phyloP scores from a whole-genome alignment of 2,329 filamentous ascomycete species.

The Penicillium sp. region DNA sequence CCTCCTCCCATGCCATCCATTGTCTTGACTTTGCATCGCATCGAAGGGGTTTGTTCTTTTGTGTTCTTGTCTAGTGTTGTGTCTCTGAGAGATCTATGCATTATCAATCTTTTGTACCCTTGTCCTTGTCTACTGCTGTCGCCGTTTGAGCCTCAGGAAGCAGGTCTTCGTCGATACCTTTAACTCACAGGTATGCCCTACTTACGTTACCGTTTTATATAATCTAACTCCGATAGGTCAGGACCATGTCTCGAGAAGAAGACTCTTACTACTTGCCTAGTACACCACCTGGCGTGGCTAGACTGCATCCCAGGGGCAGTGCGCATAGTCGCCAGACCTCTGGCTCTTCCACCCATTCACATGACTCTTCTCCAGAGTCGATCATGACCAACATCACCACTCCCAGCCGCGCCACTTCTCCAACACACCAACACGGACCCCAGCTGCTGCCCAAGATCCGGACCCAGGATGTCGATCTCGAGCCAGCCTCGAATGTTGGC shows the following conservation, averaged over 20 bases:
- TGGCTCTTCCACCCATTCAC: slow-evolving; percentile 62
- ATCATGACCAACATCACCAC: slow-evolving; percentile 66
- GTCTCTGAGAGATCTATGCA: background rate
- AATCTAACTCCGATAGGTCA: background rate
- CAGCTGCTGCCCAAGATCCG: slow-evolving; percentile 81
- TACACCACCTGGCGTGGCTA: slow-evolving; percentile 39
- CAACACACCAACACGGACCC: slow-evolving; percentile 70
- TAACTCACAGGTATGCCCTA: background rate
- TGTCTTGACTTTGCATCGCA: slow-evolving; percentile 16
- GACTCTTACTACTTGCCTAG: slow-evolving; percentile 39
- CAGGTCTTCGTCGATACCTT: background rate
- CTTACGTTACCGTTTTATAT: background rate
- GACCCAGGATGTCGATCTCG: slow-evolving; percentile 74
- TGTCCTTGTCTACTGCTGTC: background rate
- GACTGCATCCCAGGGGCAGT: slow-evolving; percentile 29
- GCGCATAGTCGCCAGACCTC: slow-evolving; percentile 61
- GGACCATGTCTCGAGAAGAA: slow-evolving; percentile 40
- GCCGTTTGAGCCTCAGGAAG: slow-evolving; percentile 4
- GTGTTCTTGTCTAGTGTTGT: background rate
- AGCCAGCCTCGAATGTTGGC: slow-evolving; percentile 48
- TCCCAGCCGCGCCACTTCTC: slow-evolving; percentile 62
- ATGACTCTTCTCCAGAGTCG: slow-evolving; percentile 66
- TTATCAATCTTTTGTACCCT: background rate
- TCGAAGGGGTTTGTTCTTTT: background rate
- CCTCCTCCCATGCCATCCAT: slow-evolving; percentile 7